These are phyloP conservation scores for Coemansia reversa DNA, from an alignment of 192 early-diverging fungal species.

Conservation along the genomic window DNA sequence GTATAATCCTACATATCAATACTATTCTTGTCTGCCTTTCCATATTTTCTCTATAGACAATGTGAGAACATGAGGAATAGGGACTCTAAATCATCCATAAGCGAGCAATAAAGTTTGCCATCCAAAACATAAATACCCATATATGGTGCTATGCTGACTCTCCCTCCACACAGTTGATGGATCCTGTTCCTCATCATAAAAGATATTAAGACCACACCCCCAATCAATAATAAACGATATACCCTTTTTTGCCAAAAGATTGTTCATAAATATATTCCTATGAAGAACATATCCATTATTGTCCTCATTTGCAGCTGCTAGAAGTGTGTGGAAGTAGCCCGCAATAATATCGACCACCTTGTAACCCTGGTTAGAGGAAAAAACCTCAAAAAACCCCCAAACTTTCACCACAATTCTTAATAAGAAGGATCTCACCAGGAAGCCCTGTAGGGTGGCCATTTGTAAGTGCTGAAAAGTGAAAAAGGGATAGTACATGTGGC, in stretches of 20 bases:
- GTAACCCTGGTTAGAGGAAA: not conserved
- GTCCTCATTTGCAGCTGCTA: not conserved
- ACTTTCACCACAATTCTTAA: not conserved
- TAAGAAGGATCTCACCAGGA: not conserved
- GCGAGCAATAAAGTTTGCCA: not conserved
- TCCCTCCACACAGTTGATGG: not conserved
- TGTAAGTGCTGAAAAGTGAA: not conserved
- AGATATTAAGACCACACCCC: not conserved
- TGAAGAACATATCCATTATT: not conserved
- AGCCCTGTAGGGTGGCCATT: not conserved
- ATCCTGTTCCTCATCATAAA: not conserved
- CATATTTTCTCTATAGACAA: not conserved
- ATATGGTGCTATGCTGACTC: constrained; percentile 1
- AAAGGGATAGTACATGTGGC: not conserved
- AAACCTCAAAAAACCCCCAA: not conserved
- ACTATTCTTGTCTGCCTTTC: not conserved
- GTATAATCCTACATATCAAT: not conserved
- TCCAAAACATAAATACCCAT: not conserved
- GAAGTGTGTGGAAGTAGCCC: not conserved
- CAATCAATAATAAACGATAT: not conserved
- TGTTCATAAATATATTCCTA: not conserved
- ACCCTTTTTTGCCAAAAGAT: not conserved
- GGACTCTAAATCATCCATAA: not conserved
- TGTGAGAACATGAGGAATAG: not conserved
- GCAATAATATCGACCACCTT: constrained; percentile 2